Evolutionary conservation across 1,139 yeast species (phyloP), one percentile per base, ranked within the genome.

Genomic region (Blastobotrys ciferrii): DNA sequence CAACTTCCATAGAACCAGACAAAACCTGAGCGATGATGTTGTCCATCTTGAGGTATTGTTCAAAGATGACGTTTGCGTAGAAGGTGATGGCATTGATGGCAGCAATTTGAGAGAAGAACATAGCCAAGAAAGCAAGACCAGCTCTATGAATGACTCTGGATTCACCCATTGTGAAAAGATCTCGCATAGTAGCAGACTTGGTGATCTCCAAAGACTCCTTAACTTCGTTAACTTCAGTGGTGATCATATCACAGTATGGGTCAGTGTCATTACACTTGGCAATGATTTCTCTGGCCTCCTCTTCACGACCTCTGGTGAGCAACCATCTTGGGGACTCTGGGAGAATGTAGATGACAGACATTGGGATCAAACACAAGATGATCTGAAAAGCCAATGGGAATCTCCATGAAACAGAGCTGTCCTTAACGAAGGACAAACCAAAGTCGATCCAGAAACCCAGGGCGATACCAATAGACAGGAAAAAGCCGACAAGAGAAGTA

Each of bases 361-460:
- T 51, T 5, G 53, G 44, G 31, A 53, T 33, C 7, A 56, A 6
- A 19, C 57, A 53, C 38, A 49, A 51, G 31, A 54, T 47, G 28
- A 57, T 47, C 46, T 58, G 59, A 30, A 65, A 64, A 2, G 56
- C 58, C 18, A 52, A 73, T 18, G 81, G 80, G 54, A 76, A 65
- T 63, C 80, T 69, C 81, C 80, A 76, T 18, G 82, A 78, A 19
- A 78, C 81, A 23, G 83, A 75, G 33, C 44, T 50, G 32, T 32
- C 35, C 32, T 51, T 35, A 42, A 64, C 59, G 46, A 57, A 66
- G 37, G 58, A 65, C 45, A 52, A 79, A 75, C 52, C 87, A 71
- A 62, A 78, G 77, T 38, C 86, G 73, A 57, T 80, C 88, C 89
- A 84, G 67, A 84, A 83, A 12, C 89, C 87, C 58, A 82, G 68